Evolutionary conservation across 169 alveolate genomes (phyloP), one percentile per base, ranked within the genome.

Genomic region (Babesia ovata): DNA sequence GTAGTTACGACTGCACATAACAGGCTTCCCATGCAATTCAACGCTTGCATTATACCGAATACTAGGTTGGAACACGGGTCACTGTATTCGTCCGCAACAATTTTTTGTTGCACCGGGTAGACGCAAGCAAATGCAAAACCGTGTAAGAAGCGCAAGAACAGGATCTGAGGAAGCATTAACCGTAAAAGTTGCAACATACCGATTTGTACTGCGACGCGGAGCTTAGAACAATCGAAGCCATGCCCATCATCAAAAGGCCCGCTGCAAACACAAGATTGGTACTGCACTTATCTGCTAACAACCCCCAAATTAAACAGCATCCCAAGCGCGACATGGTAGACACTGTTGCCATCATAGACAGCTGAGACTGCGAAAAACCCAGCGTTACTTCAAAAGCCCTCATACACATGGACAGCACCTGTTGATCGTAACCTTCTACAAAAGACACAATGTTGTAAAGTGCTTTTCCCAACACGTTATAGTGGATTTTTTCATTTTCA

Each of bases 271-370:
- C 86, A 88, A 91, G 87, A 59, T 91, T 88, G 70, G 94, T 67
- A 16, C 94, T 92, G 75, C 79, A 87, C 53, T 87, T 91, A 67
- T 94, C 98, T 14, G 96, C 90, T 57, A 93, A 75, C 33, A 75
- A 91, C 14, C 98, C 98, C 98, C 97, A 94, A 39, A 94, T 72
- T 12, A 97, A 96, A 60, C 94, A 86, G 69, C 88, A 88, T 19
- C 91, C 66, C 19, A 95, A 91, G 58, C 93, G 86, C 70, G 93
- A 87, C 74, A 94, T 82, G 16, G 91, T 87, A 65, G 94, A 97
- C n/a, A 91, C 94, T 49, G 91, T 83, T 7, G 92, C 87, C 50
- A 94, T 88, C 61, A 86, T 84, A 8, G 96, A 94, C 33, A 93
- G 88, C 39, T 83, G 75, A 21, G 91, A 81, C 0, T 97, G 97